Evolutionary conservation across 148 eudicot species (phyloP).

Genomic region (Silene conica): DNA sequence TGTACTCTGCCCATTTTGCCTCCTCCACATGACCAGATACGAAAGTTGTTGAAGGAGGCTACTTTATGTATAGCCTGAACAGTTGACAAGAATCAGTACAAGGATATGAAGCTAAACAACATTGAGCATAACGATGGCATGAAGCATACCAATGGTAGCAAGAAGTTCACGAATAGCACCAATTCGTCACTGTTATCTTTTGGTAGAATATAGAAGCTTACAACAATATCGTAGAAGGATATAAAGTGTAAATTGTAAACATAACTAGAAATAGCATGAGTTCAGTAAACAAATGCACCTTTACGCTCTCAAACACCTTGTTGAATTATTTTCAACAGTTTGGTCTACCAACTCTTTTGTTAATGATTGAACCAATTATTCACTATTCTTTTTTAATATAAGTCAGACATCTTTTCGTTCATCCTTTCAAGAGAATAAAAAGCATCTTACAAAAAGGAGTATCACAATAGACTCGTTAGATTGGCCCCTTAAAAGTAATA

Average conservation of each 20-base stretch:
- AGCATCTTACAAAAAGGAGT: no score
- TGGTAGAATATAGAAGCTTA: background rate
- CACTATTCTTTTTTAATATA: background rate
- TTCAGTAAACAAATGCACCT: background rate
- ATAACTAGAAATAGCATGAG: background rate
- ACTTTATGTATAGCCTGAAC: conserved; percentile 76
- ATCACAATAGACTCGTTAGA: no score
- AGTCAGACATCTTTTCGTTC: no score
- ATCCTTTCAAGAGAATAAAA: no score
- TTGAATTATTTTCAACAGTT: background rate
- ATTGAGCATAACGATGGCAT: background rate
- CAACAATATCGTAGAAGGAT: background rate
- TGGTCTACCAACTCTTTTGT: background rate
- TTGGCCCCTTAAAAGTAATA: no score
- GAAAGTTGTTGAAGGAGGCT: no score
- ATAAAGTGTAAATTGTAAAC: background rate
- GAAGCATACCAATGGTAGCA: background rate
- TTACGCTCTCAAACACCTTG: background rate
- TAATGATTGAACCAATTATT: background rate
- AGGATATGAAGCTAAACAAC: background rate
- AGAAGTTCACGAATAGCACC: background rate
- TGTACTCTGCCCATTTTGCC: conserved; percentile 90
- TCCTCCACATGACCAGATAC: conserved; percentile 46
- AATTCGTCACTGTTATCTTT: background rate
- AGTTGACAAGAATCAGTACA: background rate